Evolutionary conservation across 2,329 filamentous ascomycete genomes (phyloP).

Genomic region (Alternaria triticimaculans): DNA sequence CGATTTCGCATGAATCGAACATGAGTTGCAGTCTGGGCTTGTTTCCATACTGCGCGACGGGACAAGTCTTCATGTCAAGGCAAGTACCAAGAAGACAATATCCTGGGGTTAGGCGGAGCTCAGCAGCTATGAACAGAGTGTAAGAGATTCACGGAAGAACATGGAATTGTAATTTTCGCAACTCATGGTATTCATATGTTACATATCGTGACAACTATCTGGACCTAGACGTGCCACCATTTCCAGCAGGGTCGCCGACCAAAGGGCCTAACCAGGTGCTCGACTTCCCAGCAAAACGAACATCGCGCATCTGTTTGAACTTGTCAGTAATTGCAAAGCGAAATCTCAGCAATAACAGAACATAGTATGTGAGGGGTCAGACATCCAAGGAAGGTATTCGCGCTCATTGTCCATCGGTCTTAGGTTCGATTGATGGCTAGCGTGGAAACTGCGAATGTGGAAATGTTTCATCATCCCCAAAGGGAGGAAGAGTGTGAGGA

Average conservation of each 20-base stretch:
- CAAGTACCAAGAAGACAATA: background rate
- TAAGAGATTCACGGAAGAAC: background rate
- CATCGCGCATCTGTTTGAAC: slow-evolving; percentile 7
- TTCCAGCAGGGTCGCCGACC: background rate
- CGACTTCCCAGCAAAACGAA: accelerated
- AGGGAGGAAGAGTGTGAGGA: slow-evolving; percentile 20
- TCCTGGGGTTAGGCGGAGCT: background rate
- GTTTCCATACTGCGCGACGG: accelerated
- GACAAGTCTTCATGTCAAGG: background rate
- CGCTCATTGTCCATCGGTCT: slow-evolving; percentile 70
- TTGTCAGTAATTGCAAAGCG: slow-evolving; percentile 25
- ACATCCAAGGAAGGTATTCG: slow-evolving; percentile 76
- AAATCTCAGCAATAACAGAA: slow-evolving; percentile 9
- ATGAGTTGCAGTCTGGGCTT: background rate
- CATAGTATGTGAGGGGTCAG: slow-evolving; percentile 55
- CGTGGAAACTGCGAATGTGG: slow-evolving; percentile 91
- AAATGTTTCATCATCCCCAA: slow-evolving; percentile 73
- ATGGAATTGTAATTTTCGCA: background rate
- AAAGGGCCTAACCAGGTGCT: background rate
- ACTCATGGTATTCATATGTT: background rate
- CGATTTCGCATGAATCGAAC: background rate
- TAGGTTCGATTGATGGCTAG: slow-evolving; percentile 72
- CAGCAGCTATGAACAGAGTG: background rate
- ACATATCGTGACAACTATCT: background rate
- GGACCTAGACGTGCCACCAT: background rate